Conservation (phyloP, 2,329 filamentous ascomycete species). For the Diplodia mutila region DNA sequence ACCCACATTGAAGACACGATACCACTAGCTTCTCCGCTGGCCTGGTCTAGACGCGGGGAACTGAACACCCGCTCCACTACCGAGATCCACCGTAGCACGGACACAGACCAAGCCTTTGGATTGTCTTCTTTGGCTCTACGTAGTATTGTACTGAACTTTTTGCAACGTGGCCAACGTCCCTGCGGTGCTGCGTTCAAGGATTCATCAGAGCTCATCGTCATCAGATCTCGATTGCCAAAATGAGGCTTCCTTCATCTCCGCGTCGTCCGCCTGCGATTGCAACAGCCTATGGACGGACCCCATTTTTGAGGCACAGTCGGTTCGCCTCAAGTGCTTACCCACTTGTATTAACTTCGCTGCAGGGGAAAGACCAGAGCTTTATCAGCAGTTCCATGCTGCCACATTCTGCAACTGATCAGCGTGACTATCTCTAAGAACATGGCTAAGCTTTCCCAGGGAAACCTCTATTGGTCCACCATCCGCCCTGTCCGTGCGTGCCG, state of each 20-base stretch:
- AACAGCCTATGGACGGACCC: not conserved
- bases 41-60: not conserved
- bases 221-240: not conserved
- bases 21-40: not conserved
- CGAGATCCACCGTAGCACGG: constrained; percentile 13
- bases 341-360: not conserved
- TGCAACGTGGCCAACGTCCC: not conserved
- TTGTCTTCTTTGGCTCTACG: not conserved
- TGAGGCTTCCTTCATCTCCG: not conserved
- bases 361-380: not conserved
- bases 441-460: constrained; percentile 13
- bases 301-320: not conserved
- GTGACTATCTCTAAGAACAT: not conserved
- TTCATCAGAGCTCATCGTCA: not conserved
- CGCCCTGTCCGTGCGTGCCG: not conserved
- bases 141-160: no score
- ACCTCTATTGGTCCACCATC: not conserved
- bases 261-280: not conserved
- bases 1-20: not conserved
- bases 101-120: not conserved
- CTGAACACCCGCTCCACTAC: not conserved
- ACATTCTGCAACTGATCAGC: not conserved
- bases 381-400: not conserved
- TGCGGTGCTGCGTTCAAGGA: not conserved
- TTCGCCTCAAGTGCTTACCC: not conserved